Conservation (phyloP, 2,329 filamentous ascomycete species). For the Calcarisporium arbuscula region DNA sequence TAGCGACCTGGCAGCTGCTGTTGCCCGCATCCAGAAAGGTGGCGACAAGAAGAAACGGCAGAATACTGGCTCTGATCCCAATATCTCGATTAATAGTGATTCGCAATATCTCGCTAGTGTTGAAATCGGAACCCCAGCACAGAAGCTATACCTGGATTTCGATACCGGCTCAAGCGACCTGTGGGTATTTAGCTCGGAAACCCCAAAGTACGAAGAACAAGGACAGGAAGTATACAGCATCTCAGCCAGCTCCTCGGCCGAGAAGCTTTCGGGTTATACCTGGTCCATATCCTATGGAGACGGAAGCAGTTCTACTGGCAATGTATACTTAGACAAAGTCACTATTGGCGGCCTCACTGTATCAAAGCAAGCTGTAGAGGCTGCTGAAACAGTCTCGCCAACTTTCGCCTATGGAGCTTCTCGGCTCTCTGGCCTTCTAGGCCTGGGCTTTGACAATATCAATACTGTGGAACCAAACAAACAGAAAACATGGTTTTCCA, state of each 20-base stretch:
- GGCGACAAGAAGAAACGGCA: slow-evolving; percentile 7
- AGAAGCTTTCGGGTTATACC: slow-evolving; percentile 26
- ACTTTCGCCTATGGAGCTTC: slow-evolving; percentile 34
- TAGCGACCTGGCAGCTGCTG: slow-evolving; percentile 4
- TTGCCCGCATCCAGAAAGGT: slow-evolving; percentile 1
- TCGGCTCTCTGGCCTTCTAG: slow-evolving; percentile 34
- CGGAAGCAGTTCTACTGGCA: slow-evolving; percentile 32
- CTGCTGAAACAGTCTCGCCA: slow-evolving; percentile 32
- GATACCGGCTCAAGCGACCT: slow-evolving; percentile 21
- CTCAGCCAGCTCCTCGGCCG: slow-evolving; percentile 28
- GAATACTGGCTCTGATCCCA: slow-evolving; percentile 10
- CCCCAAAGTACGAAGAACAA: slow-evolving; percentile 23
- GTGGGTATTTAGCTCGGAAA: slow-evolving; percentile 36
- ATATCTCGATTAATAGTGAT: slow-evolving; percentile 9
- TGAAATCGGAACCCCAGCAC: slow-evolving; percentile 14
- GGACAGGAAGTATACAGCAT: slow-evolving; percentile 37
- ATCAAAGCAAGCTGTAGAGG: slow-evolving; percentile 35
- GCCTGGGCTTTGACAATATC: slow-evolving; percentile 34
- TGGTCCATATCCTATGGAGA: slow-evolving; percentile 41
- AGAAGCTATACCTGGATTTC: slow-evolving; percentile 14
- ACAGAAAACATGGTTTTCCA: slow-evolving; percentile 39
- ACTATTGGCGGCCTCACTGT: slow-evolving; percentile 35
- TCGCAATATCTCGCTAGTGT: slow-evolving; percentile 12
- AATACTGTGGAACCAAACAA: slow-evolving; percentile 34
- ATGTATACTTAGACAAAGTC: slow-evolving; percentile 37